A percentile compares a stretch with the other conserved stretches of the same genome.
phyloP scores from a whole-genome alignment of 2,329 filamentous ascomycete species.

The Bipolaris oryzae region DNA sequence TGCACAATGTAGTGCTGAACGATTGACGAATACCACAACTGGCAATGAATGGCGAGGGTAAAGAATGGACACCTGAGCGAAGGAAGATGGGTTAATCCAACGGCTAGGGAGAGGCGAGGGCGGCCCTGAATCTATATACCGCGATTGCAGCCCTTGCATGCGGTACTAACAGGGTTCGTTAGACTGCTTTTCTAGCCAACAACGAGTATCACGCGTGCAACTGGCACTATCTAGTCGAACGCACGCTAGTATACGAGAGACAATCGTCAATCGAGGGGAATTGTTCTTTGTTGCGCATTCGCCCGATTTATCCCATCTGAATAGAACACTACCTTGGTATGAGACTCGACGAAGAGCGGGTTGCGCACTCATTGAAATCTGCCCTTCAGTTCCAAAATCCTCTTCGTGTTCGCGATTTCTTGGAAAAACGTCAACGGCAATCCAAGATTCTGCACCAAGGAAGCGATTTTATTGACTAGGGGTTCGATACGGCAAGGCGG shows the following conservation, averaged over 20 bases:
- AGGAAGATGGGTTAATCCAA: neutral
- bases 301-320: neutral
- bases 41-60: constrained; percentile 10
- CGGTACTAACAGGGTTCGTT: constrained; percentile 9
- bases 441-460: constrained; percentile 10
- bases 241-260: constrained; percentile 4
- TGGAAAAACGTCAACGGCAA: neutral
- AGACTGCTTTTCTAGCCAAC: constrained; percentile 8
- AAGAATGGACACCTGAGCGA: constrained; percentile 13
- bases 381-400: neutral
- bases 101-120: neutral
- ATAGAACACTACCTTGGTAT: neutral
- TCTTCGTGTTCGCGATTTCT: neutral
- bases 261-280: constrained; percentile 2
- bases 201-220: constrained; percentile 10
- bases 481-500: neutral
- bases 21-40: constrained; percentile 5
- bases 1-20: constrained; percentile 14
- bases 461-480: neutral
- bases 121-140: constrained; percentile 12
- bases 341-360: neutral
- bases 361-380: neutral
- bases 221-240: neutral
- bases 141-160: neutral
- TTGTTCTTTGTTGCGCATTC: constrained; percentile 5